Evolutionary conservation across 805 yeast species (phyloP), one percentile per base, ranked within the genome.

Genomic region (Nakazawaea ambrosiae): DNA sequence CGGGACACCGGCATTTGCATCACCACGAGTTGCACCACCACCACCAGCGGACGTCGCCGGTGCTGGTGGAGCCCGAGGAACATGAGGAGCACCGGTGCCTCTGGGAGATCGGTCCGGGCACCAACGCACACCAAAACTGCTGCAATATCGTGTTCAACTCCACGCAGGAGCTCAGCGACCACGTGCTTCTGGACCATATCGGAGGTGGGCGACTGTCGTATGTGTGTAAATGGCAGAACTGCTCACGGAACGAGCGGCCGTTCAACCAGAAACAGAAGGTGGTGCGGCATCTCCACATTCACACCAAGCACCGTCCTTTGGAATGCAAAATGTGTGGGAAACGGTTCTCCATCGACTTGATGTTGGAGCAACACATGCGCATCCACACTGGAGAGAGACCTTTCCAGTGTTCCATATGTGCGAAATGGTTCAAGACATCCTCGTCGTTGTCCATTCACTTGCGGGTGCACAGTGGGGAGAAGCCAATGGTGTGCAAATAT

Each of bases 351-450:
- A 85, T 83, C 30, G 85, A 82, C 34, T 64, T 81, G 23, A 81
- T 82, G 70, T 65, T 92, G 31, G 69, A 70, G 30, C 96, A 87
- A 58, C 98, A 92, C 58, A 57, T 71, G 63, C 65, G 96, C 36
- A 78, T 75, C 3, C 97, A 90, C 55, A 77, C 90, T 1, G 96
- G 96, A 2, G 97, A 88, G 49, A 83, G 78, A 51, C 97, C 97
- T 1, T 88, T 70, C 55, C 57, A 57, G 37, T 90, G 98, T 57
- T 63, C 69, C 19, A 53, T 65, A 2, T 90, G 98, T 57, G 79
- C 73, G 4, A 89, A 87, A 55, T 55, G 64, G 19, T 90, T 90
- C 62, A 82, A 95, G 9, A 86, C 95, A 2, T 73, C 84, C 20
- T 79, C 92, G 4, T 80, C 92, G 12, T 64, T 89, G 31, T 81